Evolutionary conservation across 352 stramenopile species (phyloP), one percentile per base, ranked within the genome.

Genomic region (Phytophthora agathidicida): DNA sequence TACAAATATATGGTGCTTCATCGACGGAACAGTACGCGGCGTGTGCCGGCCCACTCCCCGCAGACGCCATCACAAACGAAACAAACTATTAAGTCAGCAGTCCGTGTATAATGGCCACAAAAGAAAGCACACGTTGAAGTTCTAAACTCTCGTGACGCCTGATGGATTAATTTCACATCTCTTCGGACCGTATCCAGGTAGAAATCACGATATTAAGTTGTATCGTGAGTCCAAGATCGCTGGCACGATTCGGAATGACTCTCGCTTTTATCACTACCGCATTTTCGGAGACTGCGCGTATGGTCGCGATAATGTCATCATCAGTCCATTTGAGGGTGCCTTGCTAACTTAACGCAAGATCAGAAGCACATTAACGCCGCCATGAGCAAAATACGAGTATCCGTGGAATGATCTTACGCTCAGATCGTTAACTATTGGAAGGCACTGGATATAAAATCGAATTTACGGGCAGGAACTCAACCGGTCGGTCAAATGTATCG

Each of bases 341-440:
- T 19, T 28, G 44, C 20, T 7, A 51, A 42, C 26, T 42, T 52
- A 30, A 52, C 44, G 4, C 32, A 24, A 8, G 19, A 52, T 39
- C 44, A 42, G 16, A 6, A 17, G 7, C 8, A 23, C 8, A 52
- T 54, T 7, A 54, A 54, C n/a, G 7, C 13, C 6, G n/a, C n/a
- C n/a, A n/a, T n/a, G n/a, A n/a, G n/a, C n/a, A n/a, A n/a, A n/a
- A n/a, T n/a, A n/a, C 6, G 37, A 26, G 33, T 43, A 16, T 54
- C 46, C 1, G 35, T 46, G 5, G 47, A 56, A 23, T 56, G 35
- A 17, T 47, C 36, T 10, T 56, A 47, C 16, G 35, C 33, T 38
- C 24, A 56, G 19, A 37, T 56, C 9, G 17, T 38, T 4, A 56
- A 56, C 27, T 41, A 46, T n/a, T 56, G 35, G 47, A n/a, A n/a